These are phyloP conservation scores for Taphrina wiesneri DNA, from an alignment of 1,139 yeast species.

Conservation along the genomic window DNA sequence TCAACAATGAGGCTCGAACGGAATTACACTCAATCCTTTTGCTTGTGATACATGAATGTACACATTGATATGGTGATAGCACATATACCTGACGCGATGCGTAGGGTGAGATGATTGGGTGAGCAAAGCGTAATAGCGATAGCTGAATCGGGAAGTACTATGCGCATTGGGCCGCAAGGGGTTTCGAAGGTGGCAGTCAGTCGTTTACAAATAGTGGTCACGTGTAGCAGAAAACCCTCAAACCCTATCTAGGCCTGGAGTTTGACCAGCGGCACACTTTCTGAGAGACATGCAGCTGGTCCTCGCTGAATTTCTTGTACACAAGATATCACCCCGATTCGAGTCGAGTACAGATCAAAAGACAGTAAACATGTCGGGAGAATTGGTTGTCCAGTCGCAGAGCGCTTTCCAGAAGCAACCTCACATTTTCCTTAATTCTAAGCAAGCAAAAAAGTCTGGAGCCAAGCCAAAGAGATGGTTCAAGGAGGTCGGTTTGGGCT, in stretches of 20 bases:
- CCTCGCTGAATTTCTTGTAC: background rate
- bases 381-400: conserved; percentile 99
- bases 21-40: no score
- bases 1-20: no score
- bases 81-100: no score
- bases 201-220: background rate
- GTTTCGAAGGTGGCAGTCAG: background rate
- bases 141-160: background rate
- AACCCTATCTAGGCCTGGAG: background rate
- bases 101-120: no score
- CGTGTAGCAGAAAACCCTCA: background rate
- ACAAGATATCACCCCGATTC: background rate
- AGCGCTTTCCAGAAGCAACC: conserved; percentile 97
- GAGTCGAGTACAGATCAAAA: background rate
- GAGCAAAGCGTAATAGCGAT: no score
- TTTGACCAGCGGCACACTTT: background rate
- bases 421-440: conserved; percentile 99
- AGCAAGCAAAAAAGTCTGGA: conserved; percentile 98
- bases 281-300: background rate
- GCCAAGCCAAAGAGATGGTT: conserved; percentile 83
- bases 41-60: no score
- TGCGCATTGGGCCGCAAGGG: background rate
- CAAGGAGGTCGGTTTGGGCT: conserved; percentile 99
- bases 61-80: no score
- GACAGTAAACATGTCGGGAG: conserved; percentile 81